Evolutionary conservation across 805 yeast genomes (phyloP).

Genomic region (Pichia eremophila): DNA sequence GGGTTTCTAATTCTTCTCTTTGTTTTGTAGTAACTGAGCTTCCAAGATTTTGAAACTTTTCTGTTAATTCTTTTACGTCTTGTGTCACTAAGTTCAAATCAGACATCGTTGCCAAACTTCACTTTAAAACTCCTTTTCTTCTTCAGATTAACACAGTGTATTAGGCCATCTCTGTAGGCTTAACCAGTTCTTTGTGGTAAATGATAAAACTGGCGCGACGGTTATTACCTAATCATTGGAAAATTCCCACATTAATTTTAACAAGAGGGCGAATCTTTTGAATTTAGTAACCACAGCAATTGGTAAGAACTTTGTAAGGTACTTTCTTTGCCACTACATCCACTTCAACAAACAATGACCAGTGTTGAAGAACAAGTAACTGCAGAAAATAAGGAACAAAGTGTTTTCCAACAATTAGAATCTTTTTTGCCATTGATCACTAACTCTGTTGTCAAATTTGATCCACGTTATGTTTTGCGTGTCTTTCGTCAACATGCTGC

Average conservation of each 20-base stretch:
- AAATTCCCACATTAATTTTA: too few species aligned
- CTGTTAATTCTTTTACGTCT: constrained; percentile 2
- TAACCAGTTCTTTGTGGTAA: too few species aligned
- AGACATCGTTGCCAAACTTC: background rate
- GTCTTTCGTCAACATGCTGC: constrained; percentile 76
- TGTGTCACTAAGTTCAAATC: background rate
- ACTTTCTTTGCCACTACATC: too few species aligned
- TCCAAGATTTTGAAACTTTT: constrained; percentile 43
- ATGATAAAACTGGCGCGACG: too few species aligned
- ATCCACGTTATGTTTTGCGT: constrained; percentile 79
- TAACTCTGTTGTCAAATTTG: constrained; percentile 44
- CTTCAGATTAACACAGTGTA: too few species aligned
- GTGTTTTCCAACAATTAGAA: background rate
- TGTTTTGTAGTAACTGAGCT: constrained; percentile 41
- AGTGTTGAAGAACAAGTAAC: background rate
- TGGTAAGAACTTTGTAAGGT: too few species aligned
- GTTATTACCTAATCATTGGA: too few species aligned
- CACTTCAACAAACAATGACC: background rate
- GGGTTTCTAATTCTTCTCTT: constrained; percentile 54
- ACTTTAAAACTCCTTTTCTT: too few species aligned
- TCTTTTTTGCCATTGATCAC: constrained; percentile 15
- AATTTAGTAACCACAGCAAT: too few species aligned
- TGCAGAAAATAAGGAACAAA: background rate
- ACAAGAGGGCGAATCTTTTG: too few species aligned
- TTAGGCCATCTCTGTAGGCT: too few species aligned